Evolutionary conservation across 495 filamentous ascomycete genomes (phyloP), one percentile per base, ranked within the genome.

Genomic region (Letharia columbiana): DNA sequence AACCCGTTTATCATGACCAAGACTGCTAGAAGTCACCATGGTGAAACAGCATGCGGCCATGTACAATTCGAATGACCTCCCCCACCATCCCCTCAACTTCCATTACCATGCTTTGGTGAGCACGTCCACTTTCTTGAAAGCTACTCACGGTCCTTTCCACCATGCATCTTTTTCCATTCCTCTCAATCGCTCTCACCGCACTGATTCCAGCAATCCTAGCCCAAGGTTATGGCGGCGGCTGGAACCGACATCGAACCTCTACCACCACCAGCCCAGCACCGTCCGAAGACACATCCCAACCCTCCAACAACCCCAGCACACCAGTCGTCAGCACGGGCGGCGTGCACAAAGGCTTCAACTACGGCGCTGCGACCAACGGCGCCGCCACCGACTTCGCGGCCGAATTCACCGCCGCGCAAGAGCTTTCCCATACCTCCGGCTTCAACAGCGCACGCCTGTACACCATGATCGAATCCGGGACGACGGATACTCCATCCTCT

Each of bases 341-440:
- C 23, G 82, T 77, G 67, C 79, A 75, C 71, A 80, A 87, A 71
- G 91, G 91, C 68, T 94, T 94, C 83, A 93, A 92, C 82, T 90
- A 91, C 71, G 90, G 90, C 71, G 74, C 83, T 39, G 83, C 79
- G 70, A 75, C 80, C 76, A 81, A 75, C 47, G 84, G 87, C 71
- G 85, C 87, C 65, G 90, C 87, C 74, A 61, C 69, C 40, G 83
- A 89, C 73, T 72, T 81, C 31, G 86, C 91, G 74, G 94, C 86
- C 77, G 79, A 88, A 73, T 96, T 93, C 82, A 79, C 78, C 15
- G 79, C 81, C 18, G 88, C 91, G 59, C 84, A 88, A 74, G 77
- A 77, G 66, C 84, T 95, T 33, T 79, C 83, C 52, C 87, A 85
- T 62, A 86, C 87, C 68, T 78, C 80, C 39, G 91, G 85, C 65